Evolutionary conservation across 2,329 filamentous ascomycete genomes (phyloP).

Genomic region (Cladobotryum mycophilum): DNA sequence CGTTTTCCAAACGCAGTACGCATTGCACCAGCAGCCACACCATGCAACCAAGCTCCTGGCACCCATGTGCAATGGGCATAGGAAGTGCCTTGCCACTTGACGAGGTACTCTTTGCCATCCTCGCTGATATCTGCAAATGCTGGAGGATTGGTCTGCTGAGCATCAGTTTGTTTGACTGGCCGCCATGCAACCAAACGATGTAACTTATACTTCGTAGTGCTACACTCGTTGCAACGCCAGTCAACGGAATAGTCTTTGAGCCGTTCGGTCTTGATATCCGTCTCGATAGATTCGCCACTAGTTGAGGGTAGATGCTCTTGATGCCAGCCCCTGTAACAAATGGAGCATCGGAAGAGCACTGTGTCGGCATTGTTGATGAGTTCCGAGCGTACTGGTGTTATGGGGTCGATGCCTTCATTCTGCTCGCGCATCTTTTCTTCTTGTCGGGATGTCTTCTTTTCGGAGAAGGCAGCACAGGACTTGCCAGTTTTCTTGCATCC

Average conservation of each 20-base stretch:
- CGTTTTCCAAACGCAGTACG: conserved; percentile 71
- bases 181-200: conserved; percentile 84
- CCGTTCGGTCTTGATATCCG: conserved; percentile 40
- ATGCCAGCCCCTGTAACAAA: conserved; percentile 76
- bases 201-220: conserved; percentile 58
- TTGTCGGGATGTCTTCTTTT: conserved; percentile 65
- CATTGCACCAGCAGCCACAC: conserved; percentile 56
- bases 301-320: conserved; percentile 68
- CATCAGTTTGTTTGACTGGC: conserved; percentile 40
- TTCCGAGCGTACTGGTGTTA: conserved; percentile 53
- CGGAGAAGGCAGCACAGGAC: conserved; percentile 70
- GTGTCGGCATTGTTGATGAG: conserved; percentile 70
- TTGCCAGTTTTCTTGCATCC: conserved; percentile 58
- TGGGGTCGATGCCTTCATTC: conserved; percentile 73
- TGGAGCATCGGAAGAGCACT: conserved; percentile 75
- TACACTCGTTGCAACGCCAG: conserved; percentile 79
- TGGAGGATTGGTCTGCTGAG: conserved; percentile 8
- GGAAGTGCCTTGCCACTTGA: conserved; percentile 79
- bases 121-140: conserved; percentile 41
- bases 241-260: conserved; percentile 65
- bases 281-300: conserved; percentile 25
- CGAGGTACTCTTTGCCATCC: conserved; percentile 81
- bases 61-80: conserved; percentile 83
- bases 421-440: conserved; percentile 78
- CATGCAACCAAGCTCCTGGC: conserved; percentile 83